A percentile compares a stretch with the other conserved stretches of the same genome.
Conservation (phyloP, 345 rosid species). For the Lepidium africanum region DNA sequence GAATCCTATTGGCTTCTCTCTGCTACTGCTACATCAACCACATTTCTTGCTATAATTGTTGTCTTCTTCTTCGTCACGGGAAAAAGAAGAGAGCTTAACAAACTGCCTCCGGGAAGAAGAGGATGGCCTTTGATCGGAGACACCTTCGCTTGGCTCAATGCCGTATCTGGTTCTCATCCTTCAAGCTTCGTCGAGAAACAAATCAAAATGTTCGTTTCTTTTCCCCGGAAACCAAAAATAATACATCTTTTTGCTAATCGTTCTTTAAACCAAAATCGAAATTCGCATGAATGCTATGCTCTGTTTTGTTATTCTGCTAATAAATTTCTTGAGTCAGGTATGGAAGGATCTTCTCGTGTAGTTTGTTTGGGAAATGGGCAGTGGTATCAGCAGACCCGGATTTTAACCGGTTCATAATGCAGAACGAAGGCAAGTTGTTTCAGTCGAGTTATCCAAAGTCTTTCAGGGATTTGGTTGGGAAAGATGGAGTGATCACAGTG, state of each 20-base stretch:
- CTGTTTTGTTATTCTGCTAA: neutral
- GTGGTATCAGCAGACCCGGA: slow-evolving; percentile 69
- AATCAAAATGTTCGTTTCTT: slow-evolving; percentile 40
- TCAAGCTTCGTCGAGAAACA: slow-evolving; percentile 57
- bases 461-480: slow-evolving; percentile 76
- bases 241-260: neutral
- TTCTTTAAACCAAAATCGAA: no score
- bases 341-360: slow-evolving; percentile 78
- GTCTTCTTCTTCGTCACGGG: neutral
- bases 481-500: slow-evolving; percentile 69
- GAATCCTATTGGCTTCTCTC: slow-evolving; percentile 17
- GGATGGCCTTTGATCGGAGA: slow-evolving; percentile 83
- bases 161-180: slow-evolving; percentile 79
- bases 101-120: slow-evolving; percentile 60
- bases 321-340: slow-evolving; percentile 27
- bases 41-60: slow-evolving; percentile 10
- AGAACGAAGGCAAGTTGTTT: slow-evolving; percentile 71
- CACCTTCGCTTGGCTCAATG: slow-evolving; percentile 61
- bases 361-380: slow-evolving; percentile 62
- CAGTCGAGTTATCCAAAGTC: slow-evolving; percentile 86
- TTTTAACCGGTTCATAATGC: slow-evolving; percentile 70
- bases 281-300: neutral
- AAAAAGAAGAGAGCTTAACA: slow-evolving; percentile 2
- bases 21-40: neutral
- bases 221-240: neutral